Evolutionary conservation across 2,329 filamentous ascomycete species (phyloP).

Genomic region (Alternaria solani): DNA sequence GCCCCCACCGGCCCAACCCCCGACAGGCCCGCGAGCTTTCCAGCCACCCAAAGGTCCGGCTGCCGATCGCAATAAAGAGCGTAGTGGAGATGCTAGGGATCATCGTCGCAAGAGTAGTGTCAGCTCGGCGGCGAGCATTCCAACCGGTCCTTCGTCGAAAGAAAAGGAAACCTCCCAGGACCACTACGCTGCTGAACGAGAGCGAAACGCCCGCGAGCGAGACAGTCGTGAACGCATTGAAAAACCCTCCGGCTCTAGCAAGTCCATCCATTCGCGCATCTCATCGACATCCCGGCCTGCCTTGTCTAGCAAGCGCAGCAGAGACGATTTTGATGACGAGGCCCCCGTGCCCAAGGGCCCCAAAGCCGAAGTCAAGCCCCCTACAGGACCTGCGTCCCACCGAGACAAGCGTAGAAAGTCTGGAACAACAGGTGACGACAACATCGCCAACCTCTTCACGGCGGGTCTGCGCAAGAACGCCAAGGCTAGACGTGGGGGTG

Average conservation of each 20-base stretch:
- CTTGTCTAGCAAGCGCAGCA: conserved; percentile 38
- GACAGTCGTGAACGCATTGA: conserved; percentile 40
- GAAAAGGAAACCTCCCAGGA: conserved; percentile 50
- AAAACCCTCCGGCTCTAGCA: conserved; percentile 25
- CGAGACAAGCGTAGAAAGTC: conserved; percentile 44
- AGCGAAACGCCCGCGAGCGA: conserved; percentile 52
- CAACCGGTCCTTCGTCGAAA: conserved; percentile 25
- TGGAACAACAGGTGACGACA: conserved; percentile 30
- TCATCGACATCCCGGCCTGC: conserved; percentile 28
- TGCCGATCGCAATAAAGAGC: conserved; percentile 44
- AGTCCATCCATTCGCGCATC: conserved; percentile 31
- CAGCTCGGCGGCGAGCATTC: conserved; percentile 23
- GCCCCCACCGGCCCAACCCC: conserved; percentile 46
- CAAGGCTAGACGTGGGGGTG: conserved; percentile 40
- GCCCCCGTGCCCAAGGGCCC: conserved; percentile 20
- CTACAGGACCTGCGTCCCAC: conserved; percentile 42
- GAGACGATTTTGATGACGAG: conserved; percentile 36
- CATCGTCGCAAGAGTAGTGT: conserved; percentile 32
- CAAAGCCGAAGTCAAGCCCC: conserved; percentile 29
- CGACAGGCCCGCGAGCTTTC: conserved; percentile 46
- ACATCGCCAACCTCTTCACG: conserved; percentile 41
- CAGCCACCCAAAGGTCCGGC: conserved; percentile 50
- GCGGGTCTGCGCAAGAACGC: conserved; percentile 45
- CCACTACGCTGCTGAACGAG: conserved; percentile 74
- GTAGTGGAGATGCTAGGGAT: conserved; percentile 23